These are phyloP conservation scores for Aspergillus sp. DNA, from an alignment of 2,329 filamentous ascomycete species.

Conservation along the genomic window DNA sequence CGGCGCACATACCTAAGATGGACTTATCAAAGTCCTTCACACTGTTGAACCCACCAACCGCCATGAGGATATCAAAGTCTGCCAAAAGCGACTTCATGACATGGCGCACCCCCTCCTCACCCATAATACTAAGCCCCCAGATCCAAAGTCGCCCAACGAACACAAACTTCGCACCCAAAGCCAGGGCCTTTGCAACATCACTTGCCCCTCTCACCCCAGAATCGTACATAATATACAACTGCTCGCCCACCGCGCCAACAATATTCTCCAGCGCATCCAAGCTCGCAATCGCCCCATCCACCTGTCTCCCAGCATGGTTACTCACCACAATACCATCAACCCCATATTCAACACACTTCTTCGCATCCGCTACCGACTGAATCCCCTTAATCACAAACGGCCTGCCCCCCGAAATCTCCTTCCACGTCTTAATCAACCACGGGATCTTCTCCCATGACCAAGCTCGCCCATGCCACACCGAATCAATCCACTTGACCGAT, in stretches of 20 bases:
- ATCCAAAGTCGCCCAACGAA: conserved; percentile 63
- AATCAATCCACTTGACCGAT: conserved; percentile 63
- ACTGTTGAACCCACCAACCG: conserved; percentile 56
- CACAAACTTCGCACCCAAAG: conserved; percentile 62
- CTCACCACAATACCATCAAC: conserved; percentile 68
- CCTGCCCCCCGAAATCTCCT: conserved; percentile 43
- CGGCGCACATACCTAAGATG: conserved; percentile 27
- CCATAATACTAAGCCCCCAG: conserved; percentile 60
- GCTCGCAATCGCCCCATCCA: conserved; percentile 60
- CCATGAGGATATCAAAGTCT: conserved; percentile 63
- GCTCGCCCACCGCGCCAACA: conserved; percentile 51
- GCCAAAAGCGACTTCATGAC: conserved; percentile 62
- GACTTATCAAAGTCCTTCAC: conserved; percentile 53
- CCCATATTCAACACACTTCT: conserved; percentile 58
- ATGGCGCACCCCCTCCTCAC: conserved; percentile 61
- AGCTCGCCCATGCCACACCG: conserved; percentile 63
- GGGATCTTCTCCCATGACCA: conserved; percentile 66
- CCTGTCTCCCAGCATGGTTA: conserved; percentile 70
- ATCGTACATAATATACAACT: conserved; percentile 59
- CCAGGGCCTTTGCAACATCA: conserved; percentile 62
- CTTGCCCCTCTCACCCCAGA: conserved; percentile 57
- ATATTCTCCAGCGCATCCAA: conserved; percentile 62
- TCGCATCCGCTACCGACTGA: conserved; percentile 65
- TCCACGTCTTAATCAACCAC: conserved; percentile 63
- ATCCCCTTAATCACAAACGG: conserved; percentile 68